Conservation (phyloP, 1,284 basidiomycete species). For the Microbotryum lychnidis-dioicae region DNA sequence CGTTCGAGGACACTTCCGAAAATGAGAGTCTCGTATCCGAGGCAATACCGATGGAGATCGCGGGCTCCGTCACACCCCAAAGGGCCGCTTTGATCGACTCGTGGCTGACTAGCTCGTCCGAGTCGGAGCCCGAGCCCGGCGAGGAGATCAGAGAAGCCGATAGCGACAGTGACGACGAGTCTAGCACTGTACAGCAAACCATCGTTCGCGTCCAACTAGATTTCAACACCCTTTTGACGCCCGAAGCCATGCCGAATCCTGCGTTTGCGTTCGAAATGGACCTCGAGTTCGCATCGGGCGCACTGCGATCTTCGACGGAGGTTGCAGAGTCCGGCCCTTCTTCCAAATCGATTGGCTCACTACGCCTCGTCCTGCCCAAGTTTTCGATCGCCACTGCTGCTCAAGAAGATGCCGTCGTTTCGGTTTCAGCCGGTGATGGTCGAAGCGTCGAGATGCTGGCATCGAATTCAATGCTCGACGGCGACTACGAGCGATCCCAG, state of each 20-base stretch:
- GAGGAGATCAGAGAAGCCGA: neutral
- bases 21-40: neutral
- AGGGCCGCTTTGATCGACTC: too few species aligned
- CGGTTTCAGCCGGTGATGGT: neutral
- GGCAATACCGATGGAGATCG: too few species aligned
- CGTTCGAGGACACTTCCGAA: constrained; percentile 8
- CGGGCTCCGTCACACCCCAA: too few species aligned
- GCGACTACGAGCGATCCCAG: neutral
- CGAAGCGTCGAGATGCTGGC: constrained; percentile 5
- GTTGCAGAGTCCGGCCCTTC: neutral
- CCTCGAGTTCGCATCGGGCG: neutral
- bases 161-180: neutral
- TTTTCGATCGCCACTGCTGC: neutral
- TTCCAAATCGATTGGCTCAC: neutral
- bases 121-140: too few species aligned
- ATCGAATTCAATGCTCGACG: neutral
- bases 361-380: neutral
- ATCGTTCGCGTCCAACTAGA: neutral
- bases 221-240: neutral
- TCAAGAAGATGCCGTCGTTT: constrained; percentile 8
- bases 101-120: too few species aligned
- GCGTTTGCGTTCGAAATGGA: neutral
- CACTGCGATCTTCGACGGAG: neutral
- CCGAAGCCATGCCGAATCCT: neutral
- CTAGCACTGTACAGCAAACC: neutral